A percentile compares a stretch with the other conserved stretches of the same genome.
Evolutionary conservation across 2,329 filamentous ascomycete species (phyloP).

Genomic region (Thermochaetoides dissita): DNA sequence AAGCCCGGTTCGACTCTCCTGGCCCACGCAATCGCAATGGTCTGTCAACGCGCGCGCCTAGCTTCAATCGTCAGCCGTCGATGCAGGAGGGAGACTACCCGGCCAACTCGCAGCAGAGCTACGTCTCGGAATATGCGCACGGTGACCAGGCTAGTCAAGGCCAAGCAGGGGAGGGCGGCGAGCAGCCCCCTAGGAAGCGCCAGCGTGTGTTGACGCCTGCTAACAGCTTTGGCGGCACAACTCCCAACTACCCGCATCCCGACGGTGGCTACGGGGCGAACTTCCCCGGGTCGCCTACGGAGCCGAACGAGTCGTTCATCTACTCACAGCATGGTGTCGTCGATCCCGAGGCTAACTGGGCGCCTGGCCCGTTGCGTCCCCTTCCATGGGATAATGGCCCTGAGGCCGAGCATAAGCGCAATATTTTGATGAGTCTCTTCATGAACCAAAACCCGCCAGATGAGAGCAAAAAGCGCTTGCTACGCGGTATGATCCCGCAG

Average conservation of each 20-base stretch:
- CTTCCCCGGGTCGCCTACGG: conserved; percentile 60
- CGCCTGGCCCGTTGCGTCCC: conserved; percentile 50
- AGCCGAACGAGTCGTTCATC: conserved; percentile 66
- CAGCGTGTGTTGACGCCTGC: conserved; percentile 45
- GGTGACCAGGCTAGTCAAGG: conserved; percentile 59
- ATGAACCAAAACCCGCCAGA: conserved; percentile 60
- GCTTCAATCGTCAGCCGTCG: conserved; percentile 58
- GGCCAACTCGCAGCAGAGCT: conserved; percentile 71
- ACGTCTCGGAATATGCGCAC: conserved; percentile 62
- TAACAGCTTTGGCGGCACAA: conserved; percentile 39
- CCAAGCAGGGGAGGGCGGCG: conserved; percentile 44
- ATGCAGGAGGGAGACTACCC: conserved; percentile 56
- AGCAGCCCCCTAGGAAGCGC: conserved; percentile 67
- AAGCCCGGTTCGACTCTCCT: conserved; percentile 84
- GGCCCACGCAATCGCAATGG: conserved; percentile 50
- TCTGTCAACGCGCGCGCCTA: conserved; percentile 46
- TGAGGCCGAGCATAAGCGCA: conserved; percentile 66
- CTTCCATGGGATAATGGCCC: conserved; percentile 46
- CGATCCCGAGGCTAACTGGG: conserved; percentile 36
- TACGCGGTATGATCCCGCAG: conserved; percentile 58
- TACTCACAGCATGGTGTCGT: conserved; percentile 40
- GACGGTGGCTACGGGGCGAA: conserved; percentile 30
- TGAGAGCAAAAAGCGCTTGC: conserved; percentile 55
- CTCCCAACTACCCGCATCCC: conserved; percentile 26
- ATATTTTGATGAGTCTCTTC: conserved; percentile 69